These are phyloP conservation scores for Paramyrothecium sp. DNA, from an alignment of 2,329 filamentous ascomycete genomes.

Conservation along the genomic window DNA sequence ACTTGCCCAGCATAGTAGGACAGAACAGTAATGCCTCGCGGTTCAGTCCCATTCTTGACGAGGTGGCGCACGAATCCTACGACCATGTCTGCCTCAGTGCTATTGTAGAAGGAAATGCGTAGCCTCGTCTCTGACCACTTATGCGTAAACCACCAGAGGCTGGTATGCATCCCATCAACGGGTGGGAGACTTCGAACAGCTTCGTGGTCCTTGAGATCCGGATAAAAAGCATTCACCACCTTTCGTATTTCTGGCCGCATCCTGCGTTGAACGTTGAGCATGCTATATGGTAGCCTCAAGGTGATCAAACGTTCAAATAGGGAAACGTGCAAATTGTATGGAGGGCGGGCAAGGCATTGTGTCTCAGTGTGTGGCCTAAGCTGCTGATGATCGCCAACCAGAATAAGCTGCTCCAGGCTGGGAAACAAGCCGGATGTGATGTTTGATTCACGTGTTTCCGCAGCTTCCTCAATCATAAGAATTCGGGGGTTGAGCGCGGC, in stretches of 20 bases:
- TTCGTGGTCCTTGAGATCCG: slow-evolving; percentile 40
- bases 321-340: slow-evolving; percentile 69
- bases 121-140: slow-evolving; percentile 64
- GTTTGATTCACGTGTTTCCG: slow-evolving; percentile 69
- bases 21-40: slow-evolving; percentile 70
- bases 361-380: slow-evolving; percentile 69
- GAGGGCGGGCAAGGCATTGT: slow-evolving; percentile 53
- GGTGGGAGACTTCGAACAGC: slow-evolving; percentile 35
- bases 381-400: slow-evolving; percentile 79
- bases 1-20: slow-evolving; percentile 89
- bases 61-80: slow-evolving; percentile 71
- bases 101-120: slow-evolving; percentile 65
- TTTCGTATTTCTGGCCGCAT: slow-evolving; percentile 47
- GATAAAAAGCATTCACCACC: slow-evolving; percentile 48
- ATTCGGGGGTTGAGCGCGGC: slow-evolving; percentile 64
- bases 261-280: slow-evolving; percentile 67
- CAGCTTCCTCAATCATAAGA: slow-evolving; percentile 77
- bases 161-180: slow-evolving; percentile 42
- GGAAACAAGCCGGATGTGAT: slow-evolving; percentile 51
- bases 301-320: slow-evolving; percentile 78
- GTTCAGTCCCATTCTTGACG: slow-evolving; percentile 59
- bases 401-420: slow-evolving; percentile 51
- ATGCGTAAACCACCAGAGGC: slow-evolving; percentile 45
- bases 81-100: slow-evolving; percentile 73
- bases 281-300: slow-evolving; percentile 49